Conservation (phyloP, 306 rosid genomes). For the Vigna reflexopilosa region DNA sequence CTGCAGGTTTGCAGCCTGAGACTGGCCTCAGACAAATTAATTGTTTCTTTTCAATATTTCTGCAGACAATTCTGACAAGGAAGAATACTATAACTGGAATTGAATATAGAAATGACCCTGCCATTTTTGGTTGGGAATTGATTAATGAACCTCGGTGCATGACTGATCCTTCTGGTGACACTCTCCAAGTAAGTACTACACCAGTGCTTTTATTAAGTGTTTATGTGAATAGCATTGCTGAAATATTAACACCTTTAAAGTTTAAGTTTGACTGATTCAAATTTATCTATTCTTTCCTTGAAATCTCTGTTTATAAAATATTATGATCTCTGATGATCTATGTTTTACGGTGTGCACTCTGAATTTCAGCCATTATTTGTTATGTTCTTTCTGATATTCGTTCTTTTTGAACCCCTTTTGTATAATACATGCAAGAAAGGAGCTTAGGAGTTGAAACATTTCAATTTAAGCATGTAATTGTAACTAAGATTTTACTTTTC, state of each 20-base stretch:
- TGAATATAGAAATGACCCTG: constrained; percentile 89
- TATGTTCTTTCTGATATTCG: constrained; percentile 8
- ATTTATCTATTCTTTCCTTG: constrained; percentile 18
- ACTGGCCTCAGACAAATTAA: constrained; percentile 34
- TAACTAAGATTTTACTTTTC: not conserved
- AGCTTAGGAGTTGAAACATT: not conserved
- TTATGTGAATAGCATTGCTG: not conserved
- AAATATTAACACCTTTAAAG: constrained; percentile 15
- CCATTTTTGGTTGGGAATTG: constrained; percentile 95
- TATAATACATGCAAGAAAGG: not conserved
- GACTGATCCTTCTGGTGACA: constrained; percentile 94
- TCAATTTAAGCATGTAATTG: not conserved
- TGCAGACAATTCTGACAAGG: constrained; percentile 86
- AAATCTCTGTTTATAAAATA: constrained; percentile 12
- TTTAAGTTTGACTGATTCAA: constrained; percentile 19
- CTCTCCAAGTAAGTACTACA: constrained; percentile 84
- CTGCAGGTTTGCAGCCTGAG: constrained; percentile 24
- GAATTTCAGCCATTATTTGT: not conserved
- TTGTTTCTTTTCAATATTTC: constrained; percentile 36
- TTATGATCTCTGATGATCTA: constrained; percentile 17
- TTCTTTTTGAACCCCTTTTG: not conserved
- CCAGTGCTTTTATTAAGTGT: constrained; percentile 24
- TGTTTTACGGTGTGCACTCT: not conserved
- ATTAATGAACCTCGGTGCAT: constrained; percentile 96
- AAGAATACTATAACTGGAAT: constrained; percentile 89